Base-by-base conservation (phyloP, 176 grass and related monocot genomes). In the Bolboschoenus planiculmis region DNA sequence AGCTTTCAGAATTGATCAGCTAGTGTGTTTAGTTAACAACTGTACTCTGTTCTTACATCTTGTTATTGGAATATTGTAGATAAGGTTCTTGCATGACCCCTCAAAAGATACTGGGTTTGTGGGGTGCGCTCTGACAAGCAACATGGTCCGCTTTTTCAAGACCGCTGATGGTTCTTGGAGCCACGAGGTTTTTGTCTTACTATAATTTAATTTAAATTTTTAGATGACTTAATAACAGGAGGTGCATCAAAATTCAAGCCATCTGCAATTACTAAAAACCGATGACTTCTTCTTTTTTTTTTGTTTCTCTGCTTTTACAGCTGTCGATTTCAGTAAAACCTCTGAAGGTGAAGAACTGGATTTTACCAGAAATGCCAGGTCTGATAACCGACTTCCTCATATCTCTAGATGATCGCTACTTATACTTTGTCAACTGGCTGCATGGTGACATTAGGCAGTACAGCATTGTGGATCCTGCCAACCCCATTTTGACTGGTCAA, bases 361-460 rank as follows among this genome's bases (percentile, higher is more conserved):
- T 98, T 62, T 73, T 95, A 1, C 92, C 89, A 54, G 87, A 98
- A 98, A 95, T 98, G 96, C 96, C 92, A 31, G 92, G 92, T 83
- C 81, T 98, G 89, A 95, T 98, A 76, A 99, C 89, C 43, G 96
- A 98, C 83, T 98, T 98, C 1, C 87, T 99, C 46, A 0, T 99
- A 63, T 99, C 96, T 8, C 90, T 99, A 1, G 96, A 99, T 30
- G 96, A 98, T 8, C 88, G 89, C 24, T 98, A 87, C 78, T 86
- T 95, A 15, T 98, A 98, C 84, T 90, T 93, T 79, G 92, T 93
- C 39, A 95, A 98, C 50, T 98, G 96, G 96, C 91, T 98, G 62
- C 96, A 98, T 76, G 96, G 96, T 2, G 96, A 98, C 84, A 88
- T 98, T 40, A 98, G 96, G 64, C 96, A 98, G 71, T 98, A 95